Percentiles rank a stretch among this genome's conserved stretches.
Evolutionary conservation across 2,329 filamentous ascomycete species (phyloP).

Genomic region (Aspergillus jensenii): DNA sequence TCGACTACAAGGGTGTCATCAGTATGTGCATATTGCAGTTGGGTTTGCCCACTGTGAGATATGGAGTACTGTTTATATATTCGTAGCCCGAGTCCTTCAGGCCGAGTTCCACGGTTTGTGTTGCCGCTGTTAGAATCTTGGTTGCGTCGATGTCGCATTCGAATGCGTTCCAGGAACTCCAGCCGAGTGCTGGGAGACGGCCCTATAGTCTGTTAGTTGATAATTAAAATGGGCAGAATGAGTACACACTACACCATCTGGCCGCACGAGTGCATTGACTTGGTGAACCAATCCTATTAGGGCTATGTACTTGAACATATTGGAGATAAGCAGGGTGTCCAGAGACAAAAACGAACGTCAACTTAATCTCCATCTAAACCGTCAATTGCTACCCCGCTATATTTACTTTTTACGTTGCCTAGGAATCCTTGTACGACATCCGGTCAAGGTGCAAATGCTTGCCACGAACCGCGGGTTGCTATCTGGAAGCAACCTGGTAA

Average conservation of each 20-base stretch:
- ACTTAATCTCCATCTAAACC: too few relatives aligned
- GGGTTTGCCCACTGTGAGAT: too few relatives aligned
- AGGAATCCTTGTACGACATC: too few relatives aligned
- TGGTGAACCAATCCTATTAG: neutral
- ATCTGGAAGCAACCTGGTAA: too few relatives aligned
- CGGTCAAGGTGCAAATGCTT: too few relatives aligned
- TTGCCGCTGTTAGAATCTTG: constrained; percentile 48
- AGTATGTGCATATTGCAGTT: neutral
- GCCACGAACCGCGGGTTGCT: too few relatives aligned
- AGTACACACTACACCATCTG: neutral
- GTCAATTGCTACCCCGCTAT: too few relatives aligned
- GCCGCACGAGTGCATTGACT: neutral
- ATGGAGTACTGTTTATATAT: constrained; percentile 41
- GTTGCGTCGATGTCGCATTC: constrained; percentile 49
- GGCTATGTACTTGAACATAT: neutral
- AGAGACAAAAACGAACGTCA: too few relatives aligned
- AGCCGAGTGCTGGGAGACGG: constrained; percentile 38
- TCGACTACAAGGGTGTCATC: constrained; percentile 43
- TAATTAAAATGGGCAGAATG: neutral
- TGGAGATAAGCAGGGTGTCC: neutral
- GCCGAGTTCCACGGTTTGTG: constrained; percentile 46
- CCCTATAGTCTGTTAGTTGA: neutral
- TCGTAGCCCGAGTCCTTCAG: constrained; percentile 51
- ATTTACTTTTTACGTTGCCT: too few relatives aligned
- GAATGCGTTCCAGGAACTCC: constrained; percentile 50